Base-by-base conservation (phyloP, 2,329 filamentous ascomycete species). In the Cladosporium oxysporum region DNA sequence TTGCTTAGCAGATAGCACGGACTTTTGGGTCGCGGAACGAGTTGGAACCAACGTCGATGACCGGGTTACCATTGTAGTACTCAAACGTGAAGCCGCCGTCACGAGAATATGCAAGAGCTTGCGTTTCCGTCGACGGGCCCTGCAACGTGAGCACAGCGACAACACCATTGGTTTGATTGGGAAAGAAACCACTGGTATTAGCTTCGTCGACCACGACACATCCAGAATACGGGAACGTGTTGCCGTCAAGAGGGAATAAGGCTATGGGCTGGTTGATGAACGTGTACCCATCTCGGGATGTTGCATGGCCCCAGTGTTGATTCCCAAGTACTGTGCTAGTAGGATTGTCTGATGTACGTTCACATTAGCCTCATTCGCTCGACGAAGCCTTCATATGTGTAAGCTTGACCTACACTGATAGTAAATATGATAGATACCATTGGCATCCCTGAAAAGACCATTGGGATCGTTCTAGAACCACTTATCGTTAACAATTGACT, bases 1-100 rank as follows among this genome's bases (percentile, higher is more conserved):
- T 29, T 29, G 29, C 29, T 29, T 29, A 29, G 29, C 29, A 29
- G 29, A 29, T 29, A 29, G 29, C 29, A 29, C 29, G 79, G 2
- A 89, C 85, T 71, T 89, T 87, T 2, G 87, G 87, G 68, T 90
- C 87, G 26, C 87, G 84, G 76, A 89, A 89, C 68, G 87, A 82
- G 10, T 74, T 78, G n/a, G 83, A 80, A 64, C 78, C 79, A 71
- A 82, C 83, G 68, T 79, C 75, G 52, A 89, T 83, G 16, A 89
- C 84, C 1, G 87, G 87, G 66, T 89, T 89, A 2, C 73, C 72
- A 2, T 77, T 76, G 66, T 88, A 90, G 55, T 84, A 83, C 52
- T 79, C 81, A 68, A 88, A 89, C 0, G 81, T 85, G 71, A 84
- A 87, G 8, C 87, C 87, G 12, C 83, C 84, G 66, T 89, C 87